phyloP scores from a whole-genome alignment of 2,329 filamentous ascomycete species.

The Colletotrichum sp. region DNA sequence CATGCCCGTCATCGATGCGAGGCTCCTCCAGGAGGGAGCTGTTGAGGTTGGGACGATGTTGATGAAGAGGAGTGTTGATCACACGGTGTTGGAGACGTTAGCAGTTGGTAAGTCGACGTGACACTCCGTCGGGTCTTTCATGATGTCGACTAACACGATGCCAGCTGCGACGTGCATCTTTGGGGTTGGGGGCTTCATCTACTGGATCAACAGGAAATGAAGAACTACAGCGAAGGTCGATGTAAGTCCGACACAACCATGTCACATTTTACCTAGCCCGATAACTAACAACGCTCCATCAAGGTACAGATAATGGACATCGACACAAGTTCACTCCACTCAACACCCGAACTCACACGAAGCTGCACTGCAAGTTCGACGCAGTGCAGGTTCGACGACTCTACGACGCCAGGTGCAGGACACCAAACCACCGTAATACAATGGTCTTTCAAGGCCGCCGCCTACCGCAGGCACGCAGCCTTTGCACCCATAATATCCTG shows the following conservation, averaged over 20 bases:
- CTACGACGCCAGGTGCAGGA: not conserved
- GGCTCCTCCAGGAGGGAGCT: not conserved
- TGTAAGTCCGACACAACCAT: not conserved
- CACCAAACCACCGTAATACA: not conserved
- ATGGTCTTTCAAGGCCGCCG: fast-evolving
- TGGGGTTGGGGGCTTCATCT: slow-evolving; percentile 17
- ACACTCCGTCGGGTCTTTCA: not conserved
- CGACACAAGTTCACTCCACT: not conserved
- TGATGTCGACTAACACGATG: not conserved
- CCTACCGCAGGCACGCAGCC: not conserved
- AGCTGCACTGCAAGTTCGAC: not conserved
- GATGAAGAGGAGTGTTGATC: slow-evolving; percentile 16
- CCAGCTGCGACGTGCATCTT: not conserved
- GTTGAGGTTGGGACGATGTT: slow-evolving; percentile 4
- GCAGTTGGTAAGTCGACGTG: slow-evolving; percentile 1
- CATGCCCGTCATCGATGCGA: slow-evolving; percentile 14
- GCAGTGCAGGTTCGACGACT: not conserved
- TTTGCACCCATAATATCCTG: not conserved
- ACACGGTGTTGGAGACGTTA: slow-evolving; percentile 14
- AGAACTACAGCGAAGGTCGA: not conserved
- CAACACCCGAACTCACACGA: not conserved
- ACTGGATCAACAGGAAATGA: slow-evolving; percentile 14
- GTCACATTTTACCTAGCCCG: too few relatives aligned
- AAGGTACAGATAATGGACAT: not conserved
- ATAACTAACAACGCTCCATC: not conserved